Evolutionary conservation across 1,139 yeast species (phyloP).

Genomic region (Kazachstania sp.): DNA sequence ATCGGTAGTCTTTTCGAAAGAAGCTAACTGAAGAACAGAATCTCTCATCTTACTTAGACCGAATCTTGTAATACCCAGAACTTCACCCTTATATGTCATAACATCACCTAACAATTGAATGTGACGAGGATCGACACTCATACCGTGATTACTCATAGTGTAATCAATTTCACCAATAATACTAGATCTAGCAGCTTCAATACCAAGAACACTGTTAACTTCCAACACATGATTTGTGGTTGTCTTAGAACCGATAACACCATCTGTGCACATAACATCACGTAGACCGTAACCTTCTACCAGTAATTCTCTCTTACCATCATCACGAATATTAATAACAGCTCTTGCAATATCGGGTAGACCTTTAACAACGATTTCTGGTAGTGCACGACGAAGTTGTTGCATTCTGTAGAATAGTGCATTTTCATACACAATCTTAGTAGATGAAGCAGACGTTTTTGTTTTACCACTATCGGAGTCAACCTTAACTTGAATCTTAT

Average conservation of each 20-base stretch:
- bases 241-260: slow-evolving; percentile 83
- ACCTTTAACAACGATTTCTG: slow-evolving; percentile 87
- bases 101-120: slow-evolving; percentile 95
- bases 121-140: slow-evolving; percentile 99
- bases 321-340: slow-evolving; percentile 83
- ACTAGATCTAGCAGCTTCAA: slow-evolving; percentile 93
- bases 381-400: slow-evolving; percentile 74
- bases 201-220: slow-evolving; percentile 83
- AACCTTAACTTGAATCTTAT: slow-evolving; percentile 70
- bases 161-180: slow-evolving; percentile 92
- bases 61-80: slow-evolving; percentile 93
- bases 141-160: slow-evolving; percentile 98
- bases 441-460: slow-evolving; percentile 33
- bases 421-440: slow-evolving; percentile 42
- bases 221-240: slow-evolving; percentile 88
- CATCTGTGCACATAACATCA: slow-evolving; percentile 96
- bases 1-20: slow-evolving; percentile 97
- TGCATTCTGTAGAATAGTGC: slow-evolving; percentile 84
- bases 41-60: slow-evolving; percentile 99
- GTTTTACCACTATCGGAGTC: slow-evolving; percentile 43
- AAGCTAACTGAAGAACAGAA: slow-evolving; percentile 90
- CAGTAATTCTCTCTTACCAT: slow-evolving; percentile 76
- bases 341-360: slow-evolving; percentile 87
- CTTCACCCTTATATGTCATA: slow-evolving; percentile 98
- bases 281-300: slow-evolving; percentile 97